phyloP scores from a whole-genome alignment of 1,139 yeast species.

The Kazachstania sp. region DNA sequence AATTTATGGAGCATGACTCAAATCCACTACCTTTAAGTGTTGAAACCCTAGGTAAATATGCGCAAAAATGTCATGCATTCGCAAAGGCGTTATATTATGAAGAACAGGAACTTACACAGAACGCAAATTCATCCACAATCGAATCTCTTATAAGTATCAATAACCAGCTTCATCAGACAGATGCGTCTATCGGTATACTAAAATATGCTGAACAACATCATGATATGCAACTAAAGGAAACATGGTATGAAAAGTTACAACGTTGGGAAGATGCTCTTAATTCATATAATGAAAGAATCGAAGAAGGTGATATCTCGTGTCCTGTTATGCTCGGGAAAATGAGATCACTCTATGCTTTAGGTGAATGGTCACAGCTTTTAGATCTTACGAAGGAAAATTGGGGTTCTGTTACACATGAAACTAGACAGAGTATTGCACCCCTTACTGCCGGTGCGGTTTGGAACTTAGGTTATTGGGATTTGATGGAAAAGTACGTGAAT shows the following conservation, averaged over 20 bases:
- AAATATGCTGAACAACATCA: slow-evolving; percentile 94
- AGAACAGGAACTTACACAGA: slow-evolving; percentile 89
- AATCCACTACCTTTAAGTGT: slow-evolving; percentile 87
- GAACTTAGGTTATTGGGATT: slow-evolving; percentile 98
- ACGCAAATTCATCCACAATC: slow-evolving; percentile 84
- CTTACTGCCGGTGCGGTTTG: slow-evolving; percentile 98
- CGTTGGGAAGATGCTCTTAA: slow-evolving; percentile 97
- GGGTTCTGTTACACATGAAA: slow-evolving; percentile 64
- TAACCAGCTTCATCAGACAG: slow-evolving; percentile 90
- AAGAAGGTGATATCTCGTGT: slow-evolving; percentile 39
- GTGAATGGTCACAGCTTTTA: slow-evolving; percentile 93
- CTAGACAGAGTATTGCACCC: slow-evolving; percentile 84
- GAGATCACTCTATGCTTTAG: slow-evolving; percentile 95
- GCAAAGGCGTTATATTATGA: slow-evolving; percentile 96
- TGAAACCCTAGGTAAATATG: slow-evolving; percentile 82
- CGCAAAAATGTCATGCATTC: slow-evolving; percentile 93
- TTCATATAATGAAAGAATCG: slow-evolving; percentile 73
- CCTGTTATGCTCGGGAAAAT: slow-evolving; percentile 95
- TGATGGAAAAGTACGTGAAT: slow-evolving; percentile 82
- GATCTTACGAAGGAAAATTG: slow-evolving; percentile 82
- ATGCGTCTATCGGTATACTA: slow-evolving; percentile 94
- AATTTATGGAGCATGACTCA: slow-evolving; percentile 96
- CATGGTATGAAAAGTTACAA: slow-evolving; percentile 95
- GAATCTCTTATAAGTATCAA: slow-evolving; percentile 89
- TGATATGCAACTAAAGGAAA: slow-evolving; percentile 84